Base-by-base conservation (phyloP, 108 stramenopile species). In the Nitzschia sp. region DNA sequence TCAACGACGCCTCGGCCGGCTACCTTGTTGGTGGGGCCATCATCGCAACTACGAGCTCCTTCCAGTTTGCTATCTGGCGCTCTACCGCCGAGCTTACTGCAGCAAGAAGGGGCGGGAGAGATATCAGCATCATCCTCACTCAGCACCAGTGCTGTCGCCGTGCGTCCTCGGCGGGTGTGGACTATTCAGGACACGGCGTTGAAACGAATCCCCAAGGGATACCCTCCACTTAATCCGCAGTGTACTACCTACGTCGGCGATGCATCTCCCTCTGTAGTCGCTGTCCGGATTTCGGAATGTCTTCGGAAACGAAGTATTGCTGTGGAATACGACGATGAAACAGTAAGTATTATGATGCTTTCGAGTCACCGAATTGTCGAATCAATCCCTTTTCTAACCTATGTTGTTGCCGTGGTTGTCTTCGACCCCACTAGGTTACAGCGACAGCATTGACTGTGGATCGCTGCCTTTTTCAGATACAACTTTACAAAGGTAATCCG, bases 291-390 rank as follows among this genome's bases (percentile, higher is more conserved):
- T 27, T 32, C 76, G 17, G 74, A 83, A 59, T 82, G 79, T 36
- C 66, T 86, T 31, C 59, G 72, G 21, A 69, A 68, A 36, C 79
- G 82, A 46, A 64, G 59, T 13, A 78, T 86, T 27, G 71, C 79
- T 2, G 82, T 76, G 0, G 85, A 86, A 72, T 86, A 81, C 45
- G 85, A 86, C 45, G 79, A 78, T 23, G 85, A 85, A 57, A 25
- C 78, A 6, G 76, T 72, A 61, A 55, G 71, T 61, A 35, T 30
- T 42, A 29, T 19, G 1, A 42, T 42, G 6, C 38, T 6, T 42
- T 9, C 38, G 38, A 9, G 13, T 13, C n/a, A n/a, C n/a, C n/a
- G n/a, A n/a, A n/a, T n/a, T n/a, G 38, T 42, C 38, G 38, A 9
- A 9, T 42, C 38, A 9, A 6, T 33, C 58, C n/a, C 58, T 1